phyloP scores from a whole-genome alignment of 257 asterid genomes.

The Plantago major region DNA sequence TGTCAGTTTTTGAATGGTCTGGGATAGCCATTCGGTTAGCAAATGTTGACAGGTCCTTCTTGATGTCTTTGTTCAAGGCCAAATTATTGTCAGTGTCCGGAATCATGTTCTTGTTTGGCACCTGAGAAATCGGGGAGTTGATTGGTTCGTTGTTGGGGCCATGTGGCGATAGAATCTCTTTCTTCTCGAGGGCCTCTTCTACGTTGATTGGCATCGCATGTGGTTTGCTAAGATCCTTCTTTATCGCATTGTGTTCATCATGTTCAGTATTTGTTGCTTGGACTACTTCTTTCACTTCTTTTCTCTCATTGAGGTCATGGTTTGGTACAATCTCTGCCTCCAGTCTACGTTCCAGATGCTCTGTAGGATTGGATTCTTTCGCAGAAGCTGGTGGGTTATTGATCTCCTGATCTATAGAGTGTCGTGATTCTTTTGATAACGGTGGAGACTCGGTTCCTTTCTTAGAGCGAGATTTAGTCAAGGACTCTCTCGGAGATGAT shows the following conservation, averaged over 20 bases:
- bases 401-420: conserved; percentile 14
- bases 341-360: conserved; percentile 20
- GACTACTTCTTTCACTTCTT: conserved; percentile 47
- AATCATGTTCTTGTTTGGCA: conserved; percentile 19
- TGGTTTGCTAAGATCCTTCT: conserved; percentile 25
- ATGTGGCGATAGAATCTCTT: conserved; percentile 24
- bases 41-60: conserved; percentile 35
- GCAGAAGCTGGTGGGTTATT: conserved; percentile 17
- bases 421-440: conserved; percentile 29
- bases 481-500: not conserved
- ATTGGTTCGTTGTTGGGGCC: conserved; percentile 24
- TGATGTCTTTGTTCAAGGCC: conserved; percentile 36
- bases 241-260: conserved; percentile 23
- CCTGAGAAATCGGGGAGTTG: conserved; percentile 22
- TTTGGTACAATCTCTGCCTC: conserved; percentile 17
- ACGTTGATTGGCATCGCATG: conserved; percentile 23
- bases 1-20: conserved; percentile 31
- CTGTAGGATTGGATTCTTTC: conserved; percentile 22
- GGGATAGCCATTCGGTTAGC: conserved; percentile 31
- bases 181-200: conserved; percentile 18
- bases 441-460: conserved; percentile 27
- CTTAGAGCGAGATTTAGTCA: not conserved
- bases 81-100: conserved; percentile 17
- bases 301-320: conserved; percentile 32
- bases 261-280: conserved; percentile 25